Evolutionary conservation across 2,329 filamentous ascomycete genomes (phyloP).

Genomic region (Mycosphaerella sp.): DNA sequence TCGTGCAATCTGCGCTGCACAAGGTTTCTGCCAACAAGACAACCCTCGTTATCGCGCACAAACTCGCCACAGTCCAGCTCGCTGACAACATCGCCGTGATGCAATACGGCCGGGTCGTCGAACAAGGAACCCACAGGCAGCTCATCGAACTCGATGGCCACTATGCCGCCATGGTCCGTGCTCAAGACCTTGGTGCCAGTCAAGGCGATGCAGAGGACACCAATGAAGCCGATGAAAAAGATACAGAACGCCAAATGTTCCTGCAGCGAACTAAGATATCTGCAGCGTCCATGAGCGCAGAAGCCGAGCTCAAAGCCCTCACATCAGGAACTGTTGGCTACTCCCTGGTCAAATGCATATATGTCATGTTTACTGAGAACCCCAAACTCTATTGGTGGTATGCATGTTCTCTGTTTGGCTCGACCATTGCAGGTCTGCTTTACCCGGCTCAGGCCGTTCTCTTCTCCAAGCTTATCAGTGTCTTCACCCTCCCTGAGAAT

Average conservation of each 20-base stretch:
- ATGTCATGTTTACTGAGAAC: conserved; percentile 35
- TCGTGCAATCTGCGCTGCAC: conserved; percentile 33
- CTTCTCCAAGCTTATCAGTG: conserved; percentile 45
- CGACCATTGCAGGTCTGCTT: conserved; percentile 36
- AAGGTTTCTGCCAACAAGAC: conserved; percentile 31
- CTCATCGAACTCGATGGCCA: conserved; percentile 36
- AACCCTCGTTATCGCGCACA: conserved; percentile 40
- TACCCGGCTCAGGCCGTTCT: conserved; percentile 46
- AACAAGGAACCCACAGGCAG: conserved; percentile 40
- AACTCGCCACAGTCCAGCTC: conserved; percentile 39
- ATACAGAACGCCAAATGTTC: conserved; percentile 27
- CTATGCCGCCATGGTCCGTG: conserved; percentile 41
- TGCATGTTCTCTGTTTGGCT: conserved; percentile 33
- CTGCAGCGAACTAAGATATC: conserved; percentile 25
- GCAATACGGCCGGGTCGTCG: conserved; percentile 38
- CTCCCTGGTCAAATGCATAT: conserved; percentile 33
- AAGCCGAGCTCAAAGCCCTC: conserved; percentile 30
- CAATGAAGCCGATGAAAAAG: conserved; percentile 24
- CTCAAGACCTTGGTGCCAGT: conserved; percentile 41
- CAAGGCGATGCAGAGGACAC: conserved; percentile 23
- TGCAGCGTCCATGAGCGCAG: conserved; percentile 26
- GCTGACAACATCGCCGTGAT: conserved; percentile 45
- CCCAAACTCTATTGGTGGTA: conserved; percentile 36
- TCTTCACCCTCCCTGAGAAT: conserved; percentile 37
- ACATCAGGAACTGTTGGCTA: conserved; percentile 28